phyloP scores from a whole-genome alignment of 352 stramenopile species.

The Pilasporangium apinafurcum region DNA sequence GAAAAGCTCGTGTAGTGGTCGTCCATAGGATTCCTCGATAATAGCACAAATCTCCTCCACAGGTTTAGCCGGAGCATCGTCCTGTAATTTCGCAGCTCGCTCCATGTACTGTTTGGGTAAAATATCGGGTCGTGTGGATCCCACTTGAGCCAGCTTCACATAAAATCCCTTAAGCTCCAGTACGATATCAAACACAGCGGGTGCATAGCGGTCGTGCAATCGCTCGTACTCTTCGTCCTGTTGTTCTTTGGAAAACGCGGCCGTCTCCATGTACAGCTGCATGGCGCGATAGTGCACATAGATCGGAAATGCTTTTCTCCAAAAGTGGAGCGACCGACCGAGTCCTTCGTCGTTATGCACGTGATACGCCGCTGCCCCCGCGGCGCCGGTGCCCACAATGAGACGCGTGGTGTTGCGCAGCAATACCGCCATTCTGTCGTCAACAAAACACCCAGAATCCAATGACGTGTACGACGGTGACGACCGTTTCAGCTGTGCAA shows the following conservation, averaged over 20 bases:
- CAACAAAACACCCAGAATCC: too few species aligned
- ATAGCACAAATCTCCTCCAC: constrained; percentile 68
- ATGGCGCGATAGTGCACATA: constrained; percentile 77
- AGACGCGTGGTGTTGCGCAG: constrained; percentile 52
- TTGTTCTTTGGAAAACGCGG: constrained; percentile 30
- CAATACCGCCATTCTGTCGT: constrained; percentile 14
- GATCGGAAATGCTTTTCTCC: constrained; percentile 83
- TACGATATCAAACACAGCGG: constrained; percentile 77
- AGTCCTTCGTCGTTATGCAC: constrained; percentile 76
- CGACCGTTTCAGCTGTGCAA: too few species aligned
- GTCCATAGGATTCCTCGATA: constrained; percentile 68
- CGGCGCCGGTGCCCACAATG: constrained; percentile 44
- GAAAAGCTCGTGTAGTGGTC: constrained; percentile 51
- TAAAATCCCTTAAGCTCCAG: constrained; percentile 85
- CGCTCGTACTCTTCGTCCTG: constrained; percentile 68
- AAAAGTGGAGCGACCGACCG: constrained; percentile 77
- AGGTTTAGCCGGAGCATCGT: constrained; percentile 71
- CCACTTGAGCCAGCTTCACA: constrained; percentile 80
- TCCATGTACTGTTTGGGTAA: constrained; percentile 77
- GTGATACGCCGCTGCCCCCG: constrained; percentile 37
- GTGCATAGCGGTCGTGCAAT: constrained; percentile 71
- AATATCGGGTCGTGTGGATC: constrained; percentile 76
- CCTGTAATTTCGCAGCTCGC: constrained; percentile 64
- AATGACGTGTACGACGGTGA: too few species aligned
- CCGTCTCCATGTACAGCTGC: constrained; percentile 69